phyloP scores from a whole-genome alignment of 495 filamentous ascomycete species.

The Trichoderma asperelloides region DNA sequence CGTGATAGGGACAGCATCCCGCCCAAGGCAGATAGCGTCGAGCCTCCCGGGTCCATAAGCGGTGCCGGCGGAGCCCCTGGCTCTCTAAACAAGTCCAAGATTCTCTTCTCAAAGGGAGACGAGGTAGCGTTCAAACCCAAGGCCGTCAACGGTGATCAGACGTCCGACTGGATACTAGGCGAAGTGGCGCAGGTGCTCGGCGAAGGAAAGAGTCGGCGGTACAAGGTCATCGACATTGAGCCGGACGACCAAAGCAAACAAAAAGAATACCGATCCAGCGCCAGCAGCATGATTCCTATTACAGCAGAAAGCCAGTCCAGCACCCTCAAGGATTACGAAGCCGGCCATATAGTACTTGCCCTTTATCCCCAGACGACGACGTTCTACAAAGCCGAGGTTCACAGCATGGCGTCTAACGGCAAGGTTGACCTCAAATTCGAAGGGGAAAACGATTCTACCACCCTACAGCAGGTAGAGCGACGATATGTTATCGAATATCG shows the following conservation, averaged over 20 bases:
- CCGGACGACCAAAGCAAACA: conserved; percentile 64
- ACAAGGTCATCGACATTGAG: conserved; percentile 91
- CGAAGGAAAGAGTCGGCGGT: conserved; percentile 80
- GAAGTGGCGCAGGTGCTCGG: conserved; percentile 76
- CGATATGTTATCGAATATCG: conserved; percentile 71
- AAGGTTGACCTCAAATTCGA: conserved; percentile 66
- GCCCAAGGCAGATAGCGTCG: conserved; percentile 37
- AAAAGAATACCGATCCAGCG: conserved; percentile 68
- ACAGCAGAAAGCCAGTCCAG: conserved; percentile 44
- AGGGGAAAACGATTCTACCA: conserved; percentile 74
- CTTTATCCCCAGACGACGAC: conserved; percentile 89
- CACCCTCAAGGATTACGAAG: conserved; percentile 58
- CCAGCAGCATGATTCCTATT: conserved; percentile 76
- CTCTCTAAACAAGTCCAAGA: conserved; percentile 33
- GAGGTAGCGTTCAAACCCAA: conserved; percentile 86
- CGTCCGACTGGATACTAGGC: conserved; percentile 80
- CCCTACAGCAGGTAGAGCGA: conserved; percentile 66
- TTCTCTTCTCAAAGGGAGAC: conserved; percentile 55
- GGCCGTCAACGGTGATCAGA: conserved; percentile 53
- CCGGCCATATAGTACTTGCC: conserved; percentile 73
- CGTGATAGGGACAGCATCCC: conserved; percentile 39
- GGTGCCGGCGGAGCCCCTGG: conserved; percentile 12
- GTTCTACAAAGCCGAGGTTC: conserved; percentile 94
- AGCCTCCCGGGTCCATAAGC: conserved; percentile 19
- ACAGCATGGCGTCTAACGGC: conserved; percentile 50